A percentile compares a stretch with the other conserved stretches of the same genome.
Evolutionary conservation across 805 yeast genomes (phyloP).

Genomic region (Spathaspora arborariae): DNA sequence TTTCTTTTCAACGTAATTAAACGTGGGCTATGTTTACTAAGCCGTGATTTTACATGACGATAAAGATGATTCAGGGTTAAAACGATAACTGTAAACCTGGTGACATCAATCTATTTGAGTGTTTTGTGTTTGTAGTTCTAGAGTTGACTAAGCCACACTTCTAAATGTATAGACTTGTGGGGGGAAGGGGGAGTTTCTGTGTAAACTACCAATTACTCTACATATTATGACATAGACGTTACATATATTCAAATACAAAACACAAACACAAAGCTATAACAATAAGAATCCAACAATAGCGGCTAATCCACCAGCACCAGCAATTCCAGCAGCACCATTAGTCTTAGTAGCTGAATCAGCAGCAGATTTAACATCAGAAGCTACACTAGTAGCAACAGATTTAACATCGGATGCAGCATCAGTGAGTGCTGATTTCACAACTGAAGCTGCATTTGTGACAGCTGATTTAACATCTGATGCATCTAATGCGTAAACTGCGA

Average conservation of each 20-base stretch:
- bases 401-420: neutral
- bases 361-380: neutral
- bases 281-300: constrained; percentile 24
- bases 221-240: no score
- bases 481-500: constrained; percentile 3
- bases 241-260: no score
- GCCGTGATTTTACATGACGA: neutral
- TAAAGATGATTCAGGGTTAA: no score
- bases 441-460: constrained; percentile 7
- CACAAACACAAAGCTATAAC: constrained; percentile 15
- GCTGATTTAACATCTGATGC: neutral
- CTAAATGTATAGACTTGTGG: no score
- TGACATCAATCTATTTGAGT: no score
- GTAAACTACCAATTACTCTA: no score
- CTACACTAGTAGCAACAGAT: neutral
- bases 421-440: constrained; percentile 4
- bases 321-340: constrained; percentile 6
- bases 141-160: no score
- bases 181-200: no score
- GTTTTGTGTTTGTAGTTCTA: no score
- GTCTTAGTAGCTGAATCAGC: neutral
- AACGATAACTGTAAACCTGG: no score
- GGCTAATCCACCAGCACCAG: constrained; percentile 21
- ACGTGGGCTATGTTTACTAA: neutral
- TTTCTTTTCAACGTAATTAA: neutral